phyloP scores from a whole-genome alignment of 176 grass and related monocot species.

The Areca catechu region DNA sequence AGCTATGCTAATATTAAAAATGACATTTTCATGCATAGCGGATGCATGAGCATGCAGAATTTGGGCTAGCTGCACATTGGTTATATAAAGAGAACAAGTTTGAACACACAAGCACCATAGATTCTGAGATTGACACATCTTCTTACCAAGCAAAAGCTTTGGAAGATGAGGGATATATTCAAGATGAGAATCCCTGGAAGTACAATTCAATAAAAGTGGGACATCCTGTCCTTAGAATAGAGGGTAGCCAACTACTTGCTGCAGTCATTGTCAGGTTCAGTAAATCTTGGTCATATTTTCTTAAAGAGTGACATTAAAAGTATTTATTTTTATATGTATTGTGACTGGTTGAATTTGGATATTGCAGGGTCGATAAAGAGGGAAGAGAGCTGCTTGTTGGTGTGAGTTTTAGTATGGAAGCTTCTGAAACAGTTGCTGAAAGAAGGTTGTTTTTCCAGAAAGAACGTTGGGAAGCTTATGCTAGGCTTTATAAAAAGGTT shows the following conservation, averaged over 20 bases:
- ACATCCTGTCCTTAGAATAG: constrained; percentile 79
- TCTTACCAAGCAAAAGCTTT: constrained; percentile 50
- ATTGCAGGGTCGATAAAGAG: constrained; percentile 74
- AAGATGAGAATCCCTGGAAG: constrained; percentile 50
- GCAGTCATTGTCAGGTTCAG: constrained; percentile 77
- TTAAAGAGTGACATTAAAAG: constrained; percentile 6
- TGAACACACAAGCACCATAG: constrained; percentile 29
- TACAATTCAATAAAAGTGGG: constrained; percentile 85
- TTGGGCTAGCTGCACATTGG: constrained; percentile 94
- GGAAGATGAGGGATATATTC: constrained; percentile 51
- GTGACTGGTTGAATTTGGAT: not conserved
- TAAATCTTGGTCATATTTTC: constrained; percentile 9
- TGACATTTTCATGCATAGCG: constrained; percentile 34
- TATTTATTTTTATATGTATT: constrained; percentile 1
- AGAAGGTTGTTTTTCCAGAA: constrained; percentile 78
- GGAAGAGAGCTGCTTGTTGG: constrained; percentile 90
- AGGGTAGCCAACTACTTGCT: constrained; percentile 79
- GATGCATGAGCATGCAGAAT: constrained; percentile 95
- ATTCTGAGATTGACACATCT: constrained; percentile 35
- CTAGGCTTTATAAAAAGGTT: constrained; percentile 90
- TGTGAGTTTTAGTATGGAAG: constrained; percentile 90
- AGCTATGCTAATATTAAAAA: too few relatives aligned
- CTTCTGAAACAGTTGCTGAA: constrained; percentile 82
- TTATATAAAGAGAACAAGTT: constrained; percentile 87
- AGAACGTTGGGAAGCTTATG: constrained; percentile 89